Base-by-base conservation (phyloP, 352 stramenopile species). In the Phytophthora citrophthora region DNA sequence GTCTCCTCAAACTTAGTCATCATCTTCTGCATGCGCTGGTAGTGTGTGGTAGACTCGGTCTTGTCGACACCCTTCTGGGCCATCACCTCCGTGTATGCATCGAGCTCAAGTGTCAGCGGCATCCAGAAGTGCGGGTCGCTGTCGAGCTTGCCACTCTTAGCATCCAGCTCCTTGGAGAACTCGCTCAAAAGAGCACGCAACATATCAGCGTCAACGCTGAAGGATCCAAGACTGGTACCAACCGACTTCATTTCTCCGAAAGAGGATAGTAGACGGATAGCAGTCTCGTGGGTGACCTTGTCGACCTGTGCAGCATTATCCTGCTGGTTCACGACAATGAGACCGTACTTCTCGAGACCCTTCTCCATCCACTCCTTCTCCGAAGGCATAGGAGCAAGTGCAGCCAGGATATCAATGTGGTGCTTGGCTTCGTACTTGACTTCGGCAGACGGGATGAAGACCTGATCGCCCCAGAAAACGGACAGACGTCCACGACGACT, bases 81-180 rank as follows among this genome's bases (percentile, higher is more conserved):
- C 97, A 99, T 99, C 54, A 99, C 77, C 54, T 95, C 83, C 12
- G 93, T 88, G 77, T 99, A 99, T 36, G 93, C 89, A 5, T 90
- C 77, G 34, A 91, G 70, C 29, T 93, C 88, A 10, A 99, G 83
- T n/a, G 97, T 99, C 7, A 99, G 73, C 23, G 96, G 96, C 96
- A 99, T 99, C 97, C 97, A 99, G 62, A 99, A 98, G 77, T 99
- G 96, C 36, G 97, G 97, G 85, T 99, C 97, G 40, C 91, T 98
- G 82, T 99, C 94, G 24, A 98, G 89, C 70, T 99, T 99, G 65
- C 92, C 97, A 27, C 81, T 72, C 73, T 98, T 99, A 40, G 80
- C 68, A 0, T 39, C 55, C 9, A 99, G 78, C 68, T 99, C 96
- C 45, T 82, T 74, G 11, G 71, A 69, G 69, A 98, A 99, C 68